Evolutionary conservation across 805 yeast genomes (phyloP).

Genomic region (Danielia reshetovae): DNA sequence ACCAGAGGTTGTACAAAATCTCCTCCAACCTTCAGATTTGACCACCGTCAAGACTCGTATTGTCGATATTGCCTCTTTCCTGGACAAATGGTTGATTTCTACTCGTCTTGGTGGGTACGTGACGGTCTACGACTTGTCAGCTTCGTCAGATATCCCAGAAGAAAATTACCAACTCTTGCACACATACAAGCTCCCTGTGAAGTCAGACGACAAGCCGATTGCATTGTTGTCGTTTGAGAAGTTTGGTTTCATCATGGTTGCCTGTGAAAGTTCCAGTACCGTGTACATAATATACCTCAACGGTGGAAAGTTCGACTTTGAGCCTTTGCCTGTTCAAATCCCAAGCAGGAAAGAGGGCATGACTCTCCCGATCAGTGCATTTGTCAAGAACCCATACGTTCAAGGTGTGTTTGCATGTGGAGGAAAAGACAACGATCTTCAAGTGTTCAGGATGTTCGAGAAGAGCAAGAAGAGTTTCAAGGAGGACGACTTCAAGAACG

Average conservation of each 20-base stretch:
- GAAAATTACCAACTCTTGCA: constrained; percentile 38
- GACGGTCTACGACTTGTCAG: constrained; percentile 31
- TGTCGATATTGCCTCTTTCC: constrained; percentile 25
- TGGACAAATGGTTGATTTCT: constrained; percentile 36
- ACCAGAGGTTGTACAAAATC: constrained; percentile 52
- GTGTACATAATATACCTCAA: constrained; percentile 37
- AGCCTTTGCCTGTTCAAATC: constrained; percentile 23
- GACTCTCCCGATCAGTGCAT: constrained; percentile 36
- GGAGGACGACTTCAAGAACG: constrained; percentile 14
- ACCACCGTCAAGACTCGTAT: constrained; percentile 31
- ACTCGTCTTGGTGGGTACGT: constrained; percentile 42
- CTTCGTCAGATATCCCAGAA: constrained; percentile 23
- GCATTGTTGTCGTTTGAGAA: constrained; percentile 26
- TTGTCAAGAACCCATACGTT: constrained; percentile 44
- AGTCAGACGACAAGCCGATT: constrained; percentile 27
- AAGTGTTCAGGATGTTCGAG: constrained; percentile 39
- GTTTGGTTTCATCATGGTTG: constrained; percentile 35
- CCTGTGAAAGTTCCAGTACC: constrained; percentile 41
- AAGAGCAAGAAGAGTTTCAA: constrained; percentile 14
- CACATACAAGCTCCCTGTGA: constrained; percentile 22
- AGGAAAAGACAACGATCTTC: constrained; percentile 78
- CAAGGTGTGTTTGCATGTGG: constrained; percentile 69
- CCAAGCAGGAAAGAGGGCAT: constrained; percentile 6
- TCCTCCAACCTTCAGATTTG: constrained; percentile 27
- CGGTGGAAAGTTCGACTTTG: constrained; percentile 24